These are phyloP conservation scores for Taphrina confusa DNA, from an alignment of 1,139 yeast species.

Conservation along the genomic window DNA sequence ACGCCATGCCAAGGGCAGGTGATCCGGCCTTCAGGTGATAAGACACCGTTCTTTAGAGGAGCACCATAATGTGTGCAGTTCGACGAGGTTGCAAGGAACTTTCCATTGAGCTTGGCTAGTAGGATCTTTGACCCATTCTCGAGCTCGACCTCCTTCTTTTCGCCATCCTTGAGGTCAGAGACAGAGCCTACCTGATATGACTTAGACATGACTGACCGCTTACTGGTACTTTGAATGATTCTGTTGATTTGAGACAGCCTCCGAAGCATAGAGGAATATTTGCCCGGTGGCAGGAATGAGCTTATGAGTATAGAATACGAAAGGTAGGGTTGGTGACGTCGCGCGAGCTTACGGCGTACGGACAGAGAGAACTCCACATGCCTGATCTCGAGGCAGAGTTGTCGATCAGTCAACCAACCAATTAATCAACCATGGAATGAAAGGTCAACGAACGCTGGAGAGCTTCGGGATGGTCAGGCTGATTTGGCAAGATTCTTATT, in stretches of 20 bases:
- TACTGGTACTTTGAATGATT: neutral
- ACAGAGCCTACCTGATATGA: slow-evolving; percentile 25
- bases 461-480: too few relatives aligned
- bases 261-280: neutral
- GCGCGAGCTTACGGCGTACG: neutral
- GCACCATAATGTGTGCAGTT: slow-evolving; percentile 38
- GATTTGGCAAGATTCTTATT: too few relatives aligned
- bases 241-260: slow-evolving; percentile 15
- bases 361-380: neutral
- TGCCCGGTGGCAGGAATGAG: neutral
- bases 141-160: slow-evolving; percentile 34
- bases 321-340: slow-evolving; percentile 1
- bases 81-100: slow-evolving; percentile 29
- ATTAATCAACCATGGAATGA: too few relatives aligned
- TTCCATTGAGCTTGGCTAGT: slow-evolving; percentile 31
- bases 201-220: slow-evolving; percentile 18
- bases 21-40: slow-evolving; percentile 35
- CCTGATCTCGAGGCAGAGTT: too few relatives aligned
- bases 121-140: slow-evolving; percentile 31
- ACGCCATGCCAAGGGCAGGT: slow-evolving; percentile 39
- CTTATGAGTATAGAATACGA: neutral
- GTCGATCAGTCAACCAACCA: too few relatives aligned
- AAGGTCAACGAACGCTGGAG: too few relatives aligned
- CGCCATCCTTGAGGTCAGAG: slow-evolving; percentile 24
- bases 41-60: slow-evolving; percentile 36